These are phyloP conservation scores for Spinacia oleracea DNA, from an alignment of 179 eudicot species.

Conservation along the genomic window DNA sequence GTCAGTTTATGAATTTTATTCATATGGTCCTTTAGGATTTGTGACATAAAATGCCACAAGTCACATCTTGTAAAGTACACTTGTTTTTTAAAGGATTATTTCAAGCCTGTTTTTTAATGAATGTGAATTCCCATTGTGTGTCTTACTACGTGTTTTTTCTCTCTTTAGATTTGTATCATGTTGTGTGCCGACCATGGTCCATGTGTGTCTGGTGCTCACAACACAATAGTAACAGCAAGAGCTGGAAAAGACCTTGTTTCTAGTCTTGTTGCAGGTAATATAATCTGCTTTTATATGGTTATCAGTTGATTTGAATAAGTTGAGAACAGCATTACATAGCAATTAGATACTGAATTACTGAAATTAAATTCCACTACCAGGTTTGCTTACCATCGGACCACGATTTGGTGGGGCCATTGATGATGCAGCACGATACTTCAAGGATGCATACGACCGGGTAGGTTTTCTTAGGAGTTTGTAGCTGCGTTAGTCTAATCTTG, in stretches of 20 bases:
- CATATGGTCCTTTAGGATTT: neutral
- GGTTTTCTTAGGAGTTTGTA: constrained; percentile 22
- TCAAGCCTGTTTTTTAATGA: neutral
- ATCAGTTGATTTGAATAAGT: neutral
- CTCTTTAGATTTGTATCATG: constrained; percentile 88
- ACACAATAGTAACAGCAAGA: constrained; percentile 95
- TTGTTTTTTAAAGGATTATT: neutral
- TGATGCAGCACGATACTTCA: constrained; percentile 98
- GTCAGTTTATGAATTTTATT: constrained; percentile 34
- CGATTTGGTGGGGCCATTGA: constrained; percentile 99
- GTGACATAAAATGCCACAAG: neutral
- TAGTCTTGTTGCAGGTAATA: constrained; percentile 89
- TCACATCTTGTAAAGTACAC: neutral
- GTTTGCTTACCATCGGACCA: constrained; percentile 95
- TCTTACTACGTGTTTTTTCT: constrained; percentile 13
- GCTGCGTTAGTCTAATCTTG: neutral
- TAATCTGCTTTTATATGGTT: neutral
- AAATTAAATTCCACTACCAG: constrained; percentile 35
- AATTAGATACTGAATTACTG: constrained; percentile 4
- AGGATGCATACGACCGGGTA: constrained; percentile 96
- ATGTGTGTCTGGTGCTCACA: constrained; percentile 99
- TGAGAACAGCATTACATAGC: neutral
- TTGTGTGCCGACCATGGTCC: constrained; percentile 99
- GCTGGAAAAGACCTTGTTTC: constrained; percentile 99
- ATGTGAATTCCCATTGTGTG: neutral